Base-by-base conservation (phyloP, 352 stramenopile genomes). In the Globisporangium paddicum region DNA sequence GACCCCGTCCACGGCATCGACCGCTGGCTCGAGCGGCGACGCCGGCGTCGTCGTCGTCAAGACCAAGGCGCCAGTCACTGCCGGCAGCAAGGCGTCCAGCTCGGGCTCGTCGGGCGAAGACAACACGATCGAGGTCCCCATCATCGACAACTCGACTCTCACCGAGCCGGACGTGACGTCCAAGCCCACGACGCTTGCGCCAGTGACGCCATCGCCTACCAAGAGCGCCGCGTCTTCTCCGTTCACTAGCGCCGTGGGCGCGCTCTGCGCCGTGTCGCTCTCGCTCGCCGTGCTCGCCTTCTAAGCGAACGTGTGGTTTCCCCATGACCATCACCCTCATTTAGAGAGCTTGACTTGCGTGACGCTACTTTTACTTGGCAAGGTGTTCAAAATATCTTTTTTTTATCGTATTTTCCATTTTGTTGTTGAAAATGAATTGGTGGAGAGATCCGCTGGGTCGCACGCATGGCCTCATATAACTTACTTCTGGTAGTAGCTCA, bases 251-350 rank as follows among this genome's bases (percentile, higher is more conserved):
- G 51, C 42, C 13, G 32, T 53, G n/a, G 46, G 40, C 19, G 28
- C 49, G 32, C 59, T 65, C 42, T 60, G 59, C 35, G 59, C 50
- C 37, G 51, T 60, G 18, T 54, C 44, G 44, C 50, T 65, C 51
- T 47, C 51, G 25, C 37, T 60, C 50, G 59, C 51, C 11, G 51
- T 46, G 8, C 35, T 65, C 26, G 51, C 37, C 32, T 60, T 65
- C 21, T 65, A 60, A 60, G 51, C 25, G 21, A 48, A 13, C 30
- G 9, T 47, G 37, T 55, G 34, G n/a, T 40, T 52, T 23, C 41
- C 21, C 23, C 52, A 28, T 52, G 46, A 52, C 7, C 38, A 44
- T n/a, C 38, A 44, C 16, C 28, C 6, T 32, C 28, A 32, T 32
- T 32, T 32, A 32, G 28, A 32, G 28, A 32, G 28, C 28, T 6